Evolutionary conservation across 495 filamentous ascomycete genomes (phyloP).

Genomic region (Hypoxylon trugodes): DNA sequence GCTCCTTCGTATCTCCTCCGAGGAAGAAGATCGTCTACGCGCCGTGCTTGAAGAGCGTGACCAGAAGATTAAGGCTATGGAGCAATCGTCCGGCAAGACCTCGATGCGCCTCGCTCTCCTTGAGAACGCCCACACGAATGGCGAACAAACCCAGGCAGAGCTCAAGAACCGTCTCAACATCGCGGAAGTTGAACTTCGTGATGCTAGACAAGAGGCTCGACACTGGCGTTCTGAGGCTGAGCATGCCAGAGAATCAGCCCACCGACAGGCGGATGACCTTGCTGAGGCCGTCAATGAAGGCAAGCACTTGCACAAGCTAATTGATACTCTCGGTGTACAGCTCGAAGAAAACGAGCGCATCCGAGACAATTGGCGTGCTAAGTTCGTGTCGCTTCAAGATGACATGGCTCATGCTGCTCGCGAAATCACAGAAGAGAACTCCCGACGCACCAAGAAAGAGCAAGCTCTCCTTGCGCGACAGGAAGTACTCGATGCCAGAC

Average conservation of each 20-base stretch:
- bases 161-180: conserved; percentile 60
- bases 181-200: conserved; percentile 57
- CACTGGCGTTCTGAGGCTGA: conserved; percentile 61
- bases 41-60: conserved; percentile 74
- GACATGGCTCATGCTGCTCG: conserved; percentile 81
- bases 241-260: conserved; percentile 50
- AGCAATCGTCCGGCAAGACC: conserved; percentile 58
- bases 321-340: conserved; percentile 74
- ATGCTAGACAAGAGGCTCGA: conserved; percentile 56
- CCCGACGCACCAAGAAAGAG: conserved; percentile 75
- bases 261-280: conserved; percentile 53
- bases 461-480: conserved; percentile 76
- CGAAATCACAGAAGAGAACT: conserved; percentile 81
- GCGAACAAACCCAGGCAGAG: conserved; percentile 71
- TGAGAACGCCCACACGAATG: conserved; percentile 68
- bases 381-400: conserved; percentile 82
- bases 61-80: conserved; percentile 52
- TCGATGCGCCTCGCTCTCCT: conserved; percentile 68
- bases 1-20: conserved; percentile 69
- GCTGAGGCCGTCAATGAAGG: conserved; percentile 52
- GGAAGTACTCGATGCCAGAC: conserved; percentile 78
- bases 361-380: conserved; percentile 78
- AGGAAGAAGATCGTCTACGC: conserved; percentile 76
- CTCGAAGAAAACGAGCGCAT: conserved; percentile 84
- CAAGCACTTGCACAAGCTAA: conserved; percentile 66